These are phyloP conservation scores for Skeletonema costatum DNA, from an alignment of 108 stramenopile species.

Conservation along the genomic window DNA sequence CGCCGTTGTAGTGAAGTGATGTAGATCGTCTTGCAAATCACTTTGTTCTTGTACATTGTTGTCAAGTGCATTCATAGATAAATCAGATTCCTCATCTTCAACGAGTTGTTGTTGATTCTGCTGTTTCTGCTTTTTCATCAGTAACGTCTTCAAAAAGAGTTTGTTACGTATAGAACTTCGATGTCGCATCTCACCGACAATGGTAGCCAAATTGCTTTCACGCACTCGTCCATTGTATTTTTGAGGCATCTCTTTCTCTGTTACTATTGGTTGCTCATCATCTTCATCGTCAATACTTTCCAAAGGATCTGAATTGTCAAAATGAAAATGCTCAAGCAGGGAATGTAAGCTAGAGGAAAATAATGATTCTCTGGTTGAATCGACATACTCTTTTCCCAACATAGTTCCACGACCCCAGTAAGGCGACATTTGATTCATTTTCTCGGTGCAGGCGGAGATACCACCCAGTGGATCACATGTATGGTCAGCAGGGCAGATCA, in stretches of 20 bases:
- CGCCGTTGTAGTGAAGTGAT: background rate
- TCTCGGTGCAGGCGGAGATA: slow-evolving; percentile 2
- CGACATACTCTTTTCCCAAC: slow-evolving; percentile 8
- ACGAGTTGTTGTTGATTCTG: background rate
- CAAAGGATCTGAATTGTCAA: background rate
- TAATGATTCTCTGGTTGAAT: background rate
- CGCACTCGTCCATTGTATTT: background rate
- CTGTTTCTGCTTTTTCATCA: background rate
- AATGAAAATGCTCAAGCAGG: background rate
- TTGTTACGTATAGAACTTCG: background rate
- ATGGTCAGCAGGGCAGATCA: slow-evolving; percentile 2
- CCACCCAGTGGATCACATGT: slow-evolving; percentile 7
- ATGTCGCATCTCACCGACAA: slow-evolving; percentile 7
- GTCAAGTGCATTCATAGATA: too few species aligned
- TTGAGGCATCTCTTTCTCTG: background rate
- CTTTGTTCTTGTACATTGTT: background rate
- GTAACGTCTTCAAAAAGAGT: background rate
- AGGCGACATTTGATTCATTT: slow-evolving; percentile 12
- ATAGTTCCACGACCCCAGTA: slow-evolving; percentile 11
- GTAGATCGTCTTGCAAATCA: background rate
- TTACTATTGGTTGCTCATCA: background rate
- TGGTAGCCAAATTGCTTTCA: background rate
- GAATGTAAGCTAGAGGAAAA: slow-evolving; percentile 2
- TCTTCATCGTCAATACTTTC: background rate
- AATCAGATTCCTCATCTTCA: background rate